phyloP scores from a whole-genome alignment of 2,329 filamentous ascomycete genomes.

The Nemania abortiva region DNA sequence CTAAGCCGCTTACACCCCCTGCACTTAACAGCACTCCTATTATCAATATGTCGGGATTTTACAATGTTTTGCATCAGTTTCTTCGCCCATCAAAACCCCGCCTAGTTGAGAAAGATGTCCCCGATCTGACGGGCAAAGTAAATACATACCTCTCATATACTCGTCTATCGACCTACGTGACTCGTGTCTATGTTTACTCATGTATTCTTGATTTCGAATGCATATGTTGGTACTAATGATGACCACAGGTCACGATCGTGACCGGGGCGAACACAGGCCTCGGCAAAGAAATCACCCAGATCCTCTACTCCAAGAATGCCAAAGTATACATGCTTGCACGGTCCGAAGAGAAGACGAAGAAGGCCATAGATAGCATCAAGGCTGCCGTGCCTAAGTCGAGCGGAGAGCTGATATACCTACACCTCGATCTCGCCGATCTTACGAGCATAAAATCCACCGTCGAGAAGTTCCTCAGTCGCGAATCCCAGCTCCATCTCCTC shows the following conservation, averaged over 20 bases:
- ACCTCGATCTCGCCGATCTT: slow-evolving; percentile 42
- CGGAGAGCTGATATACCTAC: slow-evolving; percentile 47
- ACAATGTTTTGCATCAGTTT: slow-evolving; percentile 25
- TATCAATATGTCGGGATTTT: slow-evolving; percentile 17
- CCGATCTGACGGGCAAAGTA: slow-evolving; percentile 34
- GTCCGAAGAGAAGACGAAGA: slow-evolving; percentile 34
- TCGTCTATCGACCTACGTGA: background rate
- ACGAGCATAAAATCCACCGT: slow-evolving; percentile 55
- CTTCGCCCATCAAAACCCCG: slow-evolving; percentile 23
- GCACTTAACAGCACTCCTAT: slow-evolving; percentile 14
- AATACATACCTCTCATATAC: slow-evolving; percentile 3
- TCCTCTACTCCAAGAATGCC: slow-evolving; percentile 62
- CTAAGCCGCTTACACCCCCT: background rate
- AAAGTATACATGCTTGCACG: slow-evolving; percentile 64
- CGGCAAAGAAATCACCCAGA: slow-evolving; percentile 60
- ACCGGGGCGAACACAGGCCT: slow-evolving; percentile 53
- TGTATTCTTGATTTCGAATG: background rate
- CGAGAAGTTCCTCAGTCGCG: slow-evolving; percentile 63
- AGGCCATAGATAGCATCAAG: slow-evolving; percentile 31
- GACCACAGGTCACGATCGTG: slow-evolving; percentile 54
- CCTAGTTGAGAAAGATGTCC: slow-evolving; percentile 31
- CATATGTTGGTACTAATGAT: slow-evolving; percentile 13
- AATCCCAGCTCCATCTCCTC: slow-evolving; percentile 67
- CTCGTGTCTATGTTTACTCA: background rate
- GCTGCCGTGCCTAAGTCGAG: slow-evolving; percentile 32